Base-by-base conservation (phyloP, 495 filamentous ascomycete species). In the Hypoxylon fragiforme region DNA sequence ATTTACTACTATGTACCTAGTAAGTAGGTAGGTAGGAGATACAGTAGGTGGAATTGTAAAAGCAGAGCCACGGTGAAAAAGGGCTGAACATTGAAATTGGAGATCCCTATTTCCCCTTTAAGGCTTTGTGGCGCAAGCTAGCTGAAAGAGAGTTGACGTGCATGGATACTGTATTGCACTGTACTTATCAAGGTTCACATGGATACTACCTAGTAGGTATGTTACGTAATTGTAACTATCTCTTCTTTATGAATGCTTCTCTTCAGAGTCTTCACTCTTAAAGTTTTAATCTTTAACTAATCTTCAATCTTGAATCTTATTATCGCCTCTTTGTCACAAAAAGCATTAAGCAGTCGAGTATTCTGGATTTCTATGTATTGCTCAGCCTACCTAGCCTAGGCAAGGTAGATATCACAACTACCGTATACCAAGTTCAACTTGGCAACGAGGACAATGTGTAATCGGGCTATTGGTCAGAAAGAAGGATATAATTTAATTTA, bases 41-140 rank as follows among this genome's bases (percentile, higher is more conserved):
- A n/a, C n/a, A n/a, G n/a, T n/a, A n/a, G n/a, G n/a, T n/a, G 5
- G 51, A 45, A 55, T 24, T 24, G 38, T 43, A 30, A 60, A 24
- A 8, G 7, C 24, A 19, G 14, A 36, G 26, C 19, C n/a, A 20
- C 43, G 50, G 39, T 36, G 12, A 44, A 55, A 39, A 46, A 21
- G 35, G 22, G 37, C 55, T 48, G 43, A 46, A 48, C 48, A 62
- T 52, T 51, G 38, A 48, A 9, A 4, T 28, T n/a, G n/a, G n/a
- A n/a, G 58, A 52, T 62, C 51, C 58, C 42, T 62, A 48, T 56
- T 56, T 62, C 15, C 40, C 24, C 15, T 12, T n/a, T n/a, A n/a
- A n/a, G n/a, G 18, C 28, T 52, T 51, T 62, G 58, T 51, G 50
- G 58, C 54, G 31, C 44, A 35, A 52, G n/a, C n/a, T n/a, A n/a